Percentiles rank a stretch among this genome's conserved stretches.
Conservation (phyloP, 176 grass and related monocot genomes). For the Paspalum vaginatum region DNA sequence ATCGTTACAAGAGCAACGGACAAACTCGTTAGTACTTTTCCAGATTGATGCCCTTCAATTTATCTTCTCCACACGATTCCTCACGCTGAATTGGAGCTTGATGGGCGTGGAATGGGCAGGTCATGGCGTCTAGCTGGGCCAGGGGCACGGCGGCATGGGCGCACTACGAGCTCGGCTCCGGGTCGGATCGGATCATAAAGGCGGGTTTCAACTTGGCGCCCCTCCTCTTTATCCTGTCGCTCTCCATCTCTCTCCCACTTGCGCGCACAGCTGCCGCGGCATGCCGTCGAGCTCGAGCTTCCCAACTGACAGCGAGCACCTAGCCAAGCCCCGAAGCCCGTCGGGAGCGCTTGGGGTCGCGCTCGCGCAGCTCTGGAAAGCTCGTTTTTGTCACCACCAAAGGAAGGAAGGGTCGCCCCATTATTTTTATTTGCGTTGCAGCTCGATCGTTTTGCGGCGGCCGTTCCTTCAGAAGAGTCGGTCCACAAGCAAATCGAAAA, state of each 20-base stretch:
- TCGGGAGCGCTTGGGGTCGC: not conserved
- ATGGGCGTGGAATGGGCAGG: conserved; percentile 49
- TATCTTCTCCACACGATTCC: not conserved
- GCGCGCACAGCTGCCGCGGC: not conserved
- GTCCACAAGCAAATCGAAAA: not conserved
- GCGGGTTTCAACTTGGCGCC: conserved; percentile 35
- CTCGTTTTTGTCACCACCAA: conserved; percentile 1
- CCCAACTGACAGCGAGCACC: not conserved
- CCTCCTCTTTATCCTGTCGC: not conserved
- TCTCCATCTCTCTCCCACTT: not conserved
- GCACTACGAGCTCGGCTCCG: conserved; percentile 9
- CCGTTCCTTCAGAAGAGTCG: not conserved
- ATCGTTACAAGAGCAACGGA: not conserved
- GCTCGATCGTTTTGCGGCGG: not conserved
- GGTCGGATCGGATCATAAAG: conserved; percentile 28
- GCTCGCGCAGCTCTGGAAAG: not conserved
- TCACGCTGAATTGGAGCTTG: conserved; percentile 28
- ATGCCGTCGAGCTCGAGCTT: not conserved
- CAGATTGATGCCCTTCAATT: not conserved
- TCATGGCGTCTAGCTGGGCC: conserved; percentile 13
- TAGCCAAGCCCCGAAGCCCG: not conserved
- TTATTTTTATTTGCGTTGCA: not conserved
- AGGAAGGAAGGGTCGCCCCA: not conserved
- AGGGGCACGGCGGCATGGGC: conserved; percentile 39
- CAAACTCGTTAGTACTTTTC: not conserved